Evolutionary conservation across 495 filamentous ascomycete genomes (phyloP).

Genomic region (Neurospora sp.): DNA sequence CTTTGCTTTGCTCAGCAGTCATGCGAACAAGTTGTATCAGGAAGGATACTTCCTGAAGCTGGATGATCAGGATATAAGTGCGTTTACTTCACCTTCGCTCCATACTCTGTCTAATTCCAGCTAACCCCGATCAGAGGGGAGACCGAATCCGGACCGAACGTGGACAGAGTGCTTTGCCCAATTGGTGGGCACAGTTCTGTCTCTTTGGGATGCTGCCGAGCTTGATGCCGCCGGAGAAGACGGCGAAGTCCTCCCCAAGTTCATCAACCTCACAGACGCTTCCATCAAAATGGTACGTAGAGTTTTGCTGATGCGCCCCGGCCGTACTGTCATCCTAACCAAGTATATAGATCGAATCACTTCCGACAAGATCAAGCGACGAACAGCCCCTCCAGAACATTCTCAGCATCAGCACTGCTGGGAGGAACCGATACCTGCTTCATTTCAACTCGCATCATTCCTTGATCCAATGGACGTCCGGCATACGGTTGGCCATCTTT

Average conservation of each 20-base stretch:
- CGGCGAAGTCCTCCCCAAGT: slow-evolving; percentile 82
- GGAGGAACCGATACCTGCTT: slow-evolving; percentile 85
- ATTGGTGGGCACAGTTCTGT: slow-evolving; percentile 87
- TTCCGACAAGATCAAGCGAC: slow-evolving; percentile 67
- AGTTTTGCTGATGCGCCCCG: not conserved
- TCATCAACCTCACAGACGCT: slow-evolving; percentile 94
- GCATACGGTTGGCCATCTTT: slow-evolving; percentile 88
- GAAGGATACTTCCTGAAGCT: slow-evolving; percentile 96
- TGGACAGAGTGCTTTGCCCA: slow-evolving; percentile 98
- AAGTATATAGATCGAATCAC: slow-evolving; percentile 64
- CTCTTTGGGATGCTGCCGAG: slow-evolving; percentile 90
- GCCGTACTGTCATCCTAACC: not conserved
- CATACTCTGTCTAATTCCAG: slow-evolving; percentile 1
- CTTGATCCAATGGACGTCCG: slow-evolving; percentile 90
- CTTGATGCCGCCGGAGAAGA: slow-evolving; percentile 78
- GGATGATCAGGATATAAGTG: slow-evolving; percentile 85
- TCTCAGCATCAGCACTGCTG: slow-evolving; percentile 87
- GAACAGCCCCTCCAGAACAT: slow-evolving; percentile 82
- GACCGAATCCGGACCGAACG: slow-evolving; percentile 70
- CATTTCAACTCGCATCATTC: slow-evolving; percentile 95
- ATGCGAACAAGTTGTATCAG: slow-evolving; percentile 91
- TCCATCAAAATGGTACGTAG: slow-evolving; percentile 83
- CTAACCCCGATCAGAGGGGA: slow-evolving; percentile 55
- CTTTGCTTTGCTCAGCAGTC: slow-evolving; percentile 88
- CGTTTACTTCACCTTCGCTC: slow-evolving; percentile 20